Percentiles rank a stretch among this genome's conserved stretches.
phyloP scores from a whole-genome alignment of 345 rosid species.

The Murraya koenigii region DNA sequence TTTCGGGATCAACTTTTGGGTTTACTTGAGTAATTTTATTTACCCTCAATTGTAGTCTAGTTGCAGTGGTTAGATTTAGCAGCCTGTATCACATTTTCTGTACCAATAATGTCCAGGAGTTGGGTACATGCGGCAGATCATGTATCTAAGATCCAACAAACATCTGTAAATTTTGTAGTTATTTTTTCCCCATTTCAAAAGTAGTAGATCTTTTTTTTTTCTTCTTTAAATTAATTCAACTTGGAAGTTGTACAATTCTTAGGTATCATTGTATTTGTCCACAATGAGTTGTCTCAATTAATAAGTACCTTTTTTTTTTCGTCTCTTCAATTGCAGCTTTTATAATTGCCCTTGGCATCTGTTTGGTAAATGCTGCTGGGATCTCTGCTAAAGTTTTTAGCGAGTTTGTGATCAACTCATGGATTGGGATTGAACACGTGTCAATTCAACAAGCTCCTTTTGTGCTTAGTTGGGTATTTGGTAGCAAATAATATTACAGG shows the following conservation, averaged over 20 bases:
- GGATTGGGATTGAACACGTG: background rate
- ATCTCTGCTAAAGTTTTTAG: background rate
- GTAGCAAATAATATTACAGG: background rate
- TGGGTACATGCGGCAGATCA: background rate
- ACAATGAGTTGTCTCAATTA: background rate
- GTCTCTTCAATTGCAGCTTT: background rate
- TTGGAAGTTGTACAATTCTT: background rate
- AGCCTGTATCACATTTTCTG: background rate
- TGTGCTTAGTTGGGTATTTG: background rate
- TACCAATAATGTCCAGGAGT: background rate
- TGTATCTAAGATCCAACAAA: conserved; percentile 8
- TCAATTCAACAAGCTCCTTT: background rate
- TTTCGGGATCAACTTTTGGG: conserved; percentile 21
- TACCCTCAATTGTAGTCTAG: background rate
- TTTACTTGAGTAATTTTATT: background rate
- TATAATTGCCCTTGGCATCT: background rate
- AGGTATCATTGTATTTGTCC: background rate
- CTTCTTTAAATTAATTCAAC: background rate
- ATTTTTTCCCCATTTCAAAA: background rate
- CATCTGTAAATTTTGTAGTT: conserved; percentile 22
- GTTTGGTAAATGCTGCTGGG: background rate
- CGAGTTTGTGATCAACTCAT: background rate
- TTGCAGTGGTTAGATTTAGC: conserved; percentile 12
- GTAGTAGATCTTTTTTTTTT: background rate
- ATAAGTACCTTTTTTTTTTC: background rate